Percentiles rank a stretch among this genome's conserved stretches.
These are phyloP conservation scores for Carpinus viminea DNA, from an alignment of 306 rosid genomes.

Conservation along the genomic window DNA sequence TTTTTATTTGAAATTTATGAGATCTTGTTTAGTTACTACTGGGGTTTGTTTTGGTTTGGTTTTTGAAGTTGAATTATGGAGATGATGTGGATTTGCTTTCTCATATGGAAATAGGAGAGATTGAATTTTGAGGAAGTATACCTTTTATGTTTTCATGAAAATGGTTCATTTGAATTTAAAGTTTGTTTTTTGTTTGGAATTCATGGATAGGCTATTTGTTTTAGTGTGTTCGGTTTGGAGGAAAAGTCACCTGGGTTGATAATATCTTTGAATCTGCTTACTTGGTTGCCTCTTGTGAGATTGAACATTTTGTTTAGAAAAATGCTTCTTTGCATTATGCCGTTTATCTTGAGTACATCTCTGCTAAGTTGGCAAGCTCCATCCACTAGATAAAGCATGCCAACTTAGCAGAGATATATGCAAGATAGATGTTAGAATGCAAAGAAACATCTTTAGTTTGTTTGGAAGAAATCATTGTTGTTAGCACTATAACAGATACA, in stretches of 20 bases:
- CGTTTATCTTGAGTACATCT: too few relatives aligned
- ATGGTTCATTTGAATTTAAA: slow-evolving; percentile 8
- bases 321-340: too few relatives aligned
- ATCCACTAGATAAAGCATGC: too few relatives aligned
- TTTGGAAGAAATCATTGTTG: background rate
- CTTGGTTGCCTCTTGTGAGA: background rate
- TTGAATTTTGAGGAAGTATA: background rate
- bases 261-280: too few relatives aligned
- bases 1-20: background rate
- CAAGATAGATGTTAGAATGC: too few relatives aligned
- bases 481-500: background rate
- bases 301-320: background rate
- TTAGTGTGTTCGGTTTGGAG: background rate
- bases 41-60: too few relatives aligned
- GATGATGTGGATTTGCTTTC: slow-evolving; percentile 14
- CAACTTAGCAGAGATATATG: too few relatives aligned
- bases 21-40: too few relatives aligned
- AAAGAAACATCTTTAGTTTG: too few relatives aligned
- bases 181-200: background rate
- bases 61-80: too few relatives aligned
- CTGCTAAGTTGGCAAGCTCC: too few relatives aligned
- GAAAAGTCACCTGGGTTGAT: too few relatives aligned
- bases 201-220: background rate
- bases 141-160: background rate
- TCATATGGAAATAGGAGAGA: slow-evolving; percentile 7